A percentile compares a stretch with the other conserved stretches of the same genome.
Conservation (phyloP, 768 basidiomycete genomes). For the Podaxis sp. region DNA sequence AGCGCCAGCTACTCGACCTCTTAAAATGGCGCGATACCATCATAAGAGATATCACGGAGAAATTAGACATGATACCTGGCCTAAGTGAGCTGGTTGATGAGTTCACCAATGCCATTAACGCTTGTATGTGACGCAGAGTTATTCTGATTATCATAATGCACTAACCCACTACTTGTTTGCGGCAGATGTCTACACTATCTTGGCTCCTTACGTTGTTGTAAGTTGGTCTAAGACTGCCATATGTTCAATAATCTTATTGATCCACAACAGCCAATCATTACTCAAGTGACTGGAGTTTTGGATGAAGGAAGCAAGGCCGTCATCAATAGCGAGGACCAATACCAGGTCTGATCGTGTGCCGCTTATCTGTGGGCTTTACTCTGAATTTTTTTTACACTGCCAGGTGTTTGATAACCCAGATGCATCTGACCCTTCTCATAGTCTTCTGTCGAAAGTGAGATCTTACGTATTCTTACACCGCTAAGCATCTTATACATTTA, state of each 20-base stretch:
- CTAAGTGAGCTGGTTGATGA: conserved; percentile 56
- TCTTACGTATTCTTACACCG: not conserved
- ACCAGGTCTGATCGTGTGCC: conserved; percentile 38
- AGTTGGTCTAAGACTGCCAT: conserved; percentile 13
- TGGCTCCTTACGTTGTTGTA: conserved; percentile 66
- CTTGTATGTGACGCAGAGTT: conserved; percentile 42
- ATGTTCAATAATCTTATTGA: not conserved
- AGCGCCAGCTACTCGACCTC: conserved; percentile 51
- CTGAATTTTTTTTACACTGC: not conserved
- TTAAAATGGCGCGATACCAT: conserved; percentile 66
- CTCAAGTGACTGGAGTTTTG: conserved; percentile 55
- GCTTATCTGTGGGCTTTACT: not conserved
- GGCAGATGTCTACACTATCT: conserved; percentile 61
- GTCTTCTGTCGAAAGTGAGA: conserved; percentile 63
- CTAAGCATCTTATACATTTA: not conserved
- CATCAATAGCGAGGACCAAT: conserved; percentile 70
- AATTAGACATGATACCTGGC: conserved; percentile 69
- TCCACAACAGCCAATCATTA: conserved; percentile 52
- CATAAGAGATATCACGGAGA: conserved; percentile 49
- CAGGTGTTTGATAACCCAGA: conserved; percentile 66
- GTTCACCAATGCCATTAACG: conserved; percentile 64
- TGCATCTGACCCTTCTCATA: conserved; percentile 75
- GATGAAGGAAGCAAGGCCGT: conserved; percentile 66
- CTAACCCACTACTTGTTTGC: not conserved
- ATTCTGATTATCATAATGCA: not conserved